Evolutionary conservation across 2,329 filamentous ascomycete species (phyloP), one percentile per base, ranked within the genome.

Genomic region (Thielaviopsis musarum): DNA sequence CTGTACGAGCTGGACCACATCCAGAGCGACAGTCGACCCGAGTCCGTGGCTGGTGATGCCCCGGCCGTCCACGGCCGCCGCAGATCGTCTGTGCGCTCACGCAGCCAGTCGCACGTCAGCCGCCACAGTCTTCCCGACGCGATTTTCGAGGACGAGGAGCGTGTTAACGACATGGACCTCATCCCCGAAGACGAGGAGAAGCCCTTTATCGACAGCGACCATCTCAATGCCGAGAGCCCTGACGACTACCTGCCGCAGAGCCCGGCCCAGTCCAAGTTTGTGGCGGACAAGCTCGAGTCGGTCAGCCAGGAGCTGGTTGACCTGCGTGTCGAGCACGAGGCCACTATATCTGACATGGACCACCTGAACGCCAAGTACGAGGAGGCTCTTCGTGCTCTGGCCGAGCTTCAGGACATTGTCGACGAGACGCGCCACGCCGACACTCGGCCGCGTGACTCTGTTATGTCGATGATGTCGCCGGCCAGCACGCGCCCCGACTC

Each of bases 221-320:
- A 60, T 21, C 54, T 62, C 13, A 45, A 60, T 19, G 17, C 57
- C 24, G 58, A 55, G 24, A 61, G 61, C 19, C 52, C 57, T 13
- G 56, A 61, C 34, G 75, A 75, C 15, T 73, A 80, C 52, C 71
- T 77, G 0, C 75, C 80, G 13, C 79, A 81, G 63, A 93, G 82
- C 67, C 84, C 87, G 15, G 87, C 88, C 0, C 91, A 96, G 69
- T 85, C 83, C 52, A 87, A 85, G 64, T 90, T 90, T 66, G 87
- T 96, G 58, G 86, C 87, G 6, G 91, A 97, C 69, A 96, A 97
- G 73, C 80, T 97, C 15, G 91, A 97, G 67, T 85, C 78, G 48
- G 86, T 97, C 49, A 93, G 87, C 0, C 89, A 95, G 69, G 93
- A 98, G 71, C 83, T 98, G 1, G 81, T 95, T 60, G 88, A 93